Conservation (phyloP, 306 rosid species). For the Rosa chinensis region DNA sequence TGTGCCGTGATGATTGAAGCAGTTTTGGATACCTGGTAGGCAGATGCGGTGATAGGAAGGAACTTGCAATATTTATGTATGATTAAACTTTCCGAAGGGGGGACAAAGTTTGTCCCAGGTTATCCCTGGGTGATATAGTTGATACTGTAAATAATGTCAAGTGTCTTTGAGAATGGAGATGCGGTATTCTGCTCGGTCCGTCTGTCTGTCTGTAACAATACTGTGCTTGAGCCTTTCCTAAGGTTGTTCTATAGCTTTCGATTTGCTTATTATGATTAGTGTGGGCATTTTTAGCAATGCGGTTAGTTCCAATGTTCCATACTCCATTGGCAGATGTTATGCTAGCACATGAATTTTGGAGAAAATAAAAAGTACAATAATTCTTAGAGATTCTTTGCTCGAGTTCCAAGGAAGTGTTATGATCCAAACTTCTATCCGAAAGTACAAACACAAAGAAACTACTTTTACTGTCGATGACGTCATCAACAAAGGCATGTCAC, state of each 20-base stretch:
- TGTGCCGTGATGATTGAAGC: neutral
- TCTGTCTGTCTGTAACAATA: neutral
- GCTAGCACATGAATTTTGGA: too few species aligned
- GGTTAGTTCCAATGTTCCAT: too few species aligned
- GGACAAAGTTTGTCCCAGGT: neutral
- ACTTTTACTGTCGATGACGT: too few species aligned
- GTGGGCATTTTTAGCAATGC: too few species aligned
- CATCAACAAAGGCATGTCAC: too few species aligned
- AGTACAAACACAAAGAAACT: too few species aligned
- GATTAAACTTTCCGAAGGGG: neutral
- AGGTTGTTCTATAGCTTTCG: neutral
- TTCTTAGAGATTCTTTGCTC: too few species aligned
- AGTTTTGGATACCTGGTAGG: neutral
- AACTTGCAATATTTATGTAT: neutral
- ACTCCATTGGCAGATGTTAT: too few species aligned
- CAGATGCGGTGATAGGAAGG: neutral
- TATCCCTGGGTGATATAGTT: neutral
- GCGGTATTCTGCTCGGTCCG: neutral
- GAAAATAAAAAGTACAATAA: too few species aligned
- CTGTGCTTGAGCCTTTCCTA: neutral
- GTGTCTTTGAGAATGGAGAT: neutral
- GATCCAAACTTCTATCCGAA: too few species aligned
- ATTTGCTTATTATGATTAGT: too few species aligned
- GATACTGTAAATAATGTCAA: constrained; percentile 4
- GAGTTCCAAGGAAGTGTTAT: too few species aligned